Percentiles rank a stretch among this genome's conserved stretches.
Conservation (phyloP, 257 asterid species). For the Penstemon newberryi region DNA sequence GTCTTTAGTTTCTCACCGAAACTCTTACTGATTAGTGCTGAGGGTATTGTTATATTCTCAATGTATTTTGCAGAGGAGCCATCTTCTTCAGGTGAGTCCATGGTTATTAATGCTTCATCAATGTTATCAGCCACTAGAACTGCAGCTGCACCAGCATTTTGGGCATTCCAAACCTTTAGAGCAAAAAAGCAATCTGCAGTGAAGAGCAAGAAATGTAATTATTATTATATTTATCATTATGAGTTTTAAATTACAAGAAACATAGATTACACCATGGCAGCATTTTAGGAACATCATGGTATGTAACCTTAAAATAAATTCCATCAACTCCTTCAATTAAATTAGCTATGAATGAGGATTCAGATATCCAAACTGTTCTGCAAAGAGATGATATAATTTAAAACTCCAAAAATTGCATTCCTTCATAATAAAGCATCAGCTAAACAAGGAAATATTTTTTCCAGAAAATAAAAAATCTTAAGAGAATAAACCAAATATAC, state of each 20-base stretch:
- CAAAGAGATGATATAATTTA: neutral
- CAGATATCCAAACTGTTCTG: neutral
- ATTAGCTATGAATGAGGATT: neutral
- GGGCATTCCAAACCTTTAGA: slow-evolving; percentile 57
- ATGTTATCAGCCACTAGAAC: slow-evolving; percentile 52
- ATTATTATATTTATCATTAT: neutral
- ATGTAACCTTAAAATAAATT: neutral
- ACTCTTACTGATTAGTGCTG: slow-evolving; percentile 43
- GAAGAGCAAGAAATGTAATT: slow-evolving; percentile 3
- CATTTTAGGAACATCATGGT: neutral
- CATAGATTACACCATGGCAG: neutral
- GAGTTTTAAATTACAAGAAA: neutral
- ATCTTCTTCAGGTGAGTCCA: slow-evolving; percentile 53
- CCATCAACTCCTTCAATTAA: neutral
- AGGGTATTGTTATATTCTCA: slow-evolving; percentile 50
- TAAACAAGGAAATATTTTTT: no score
- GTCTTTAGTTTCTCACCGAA: slow-evolving; percentile 46
- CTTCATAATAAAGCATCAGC: no score
- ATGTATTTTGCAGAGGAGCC: slow-evolving; percentile 43
- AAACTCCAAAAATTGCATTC: no score
- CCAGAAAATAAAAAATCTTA: no score
- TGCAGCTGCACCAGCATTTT: slow-evolving; percentile 56
- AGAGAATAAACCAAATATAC: no score
- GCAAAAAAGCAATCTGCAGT: slow-evolving; percentile 56
- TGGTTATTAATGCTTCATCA: slow-evolving; percentile 46